phyloP scores from a whole-genome alignment of 2,329 filamentous ascomycete species.

The Cladosporium halotolerans region DNA sequence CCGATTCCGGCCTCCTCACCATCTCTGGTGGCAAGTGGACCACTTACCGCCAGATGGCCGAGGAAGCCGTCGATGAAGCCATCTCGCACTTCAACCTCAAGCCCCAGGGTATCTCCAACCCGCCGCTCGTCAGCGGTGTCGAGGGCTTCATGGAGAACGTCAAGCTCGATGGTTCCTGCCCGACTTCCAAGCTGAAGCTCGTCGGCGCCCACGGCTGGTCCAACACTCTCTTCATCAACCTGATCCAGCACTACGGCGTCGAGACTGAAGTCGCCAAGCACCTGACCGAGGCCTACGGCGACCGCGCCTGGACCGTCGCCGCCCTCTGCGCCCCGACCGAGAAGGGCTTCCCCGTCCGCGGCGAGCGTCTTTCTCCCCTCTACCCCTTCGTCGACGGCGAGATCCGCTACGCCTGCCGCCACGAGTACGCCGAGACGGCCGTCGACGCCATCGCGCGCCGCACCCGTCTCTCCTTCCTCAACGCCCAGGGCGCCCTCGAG shows the following conservation, averaged over 20 bases:
- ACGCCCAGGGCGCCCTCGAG: slow-evolving; percentile 84
- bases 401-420: slow-evolving; percentile 75
- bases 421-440: slow-evolving; percentile 88
- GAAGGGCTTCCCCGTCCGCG: slow-evolving; percentile 73
- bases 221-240: slow-evolving; percentile 87
- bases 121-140: slow-evolving; percentile 60
- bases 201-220: slow-evolving; percentile 82
- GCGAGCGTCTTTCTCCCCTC: slow-evolving; percentile 68
- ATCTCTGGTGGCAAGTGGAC: slow-evolving; percentile 86
- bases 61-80: slow-evolving; percentile 79
- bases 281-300: slow-evolving; percentile 79
- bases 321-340: slow-evolving; percentile 71
- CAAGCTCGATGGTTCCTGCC: slow-evolving; percentile 65
- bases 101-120: slow-evolving; percentile 51
- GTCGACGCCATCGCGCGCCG: slow-evolving; percentile 81
- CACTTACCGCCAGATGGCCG: slow-evolving; percentile 87
- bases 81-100: slow-evolving; percentile 61
- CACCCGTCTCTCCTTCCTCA: slow-evolving; percentile 81
- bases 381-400: slow-evolving; percentile 93
- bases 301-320: slow-evolving; percentile 86
- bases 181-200: slow-evolving; percentile 75
- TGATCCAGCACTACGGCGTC: slow-evolving; percentile 87
- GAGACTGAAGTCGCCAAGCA: slow-evolving; percentile 91
- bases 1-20: slow-evolving; percentile 72
- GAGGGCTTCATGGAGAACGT: slow-evolving; percentile 65